Percentiles rank a stretch among this genome's conserved stretches.
phyloP scores from a whole-genome alignment of 306 rosid genomes.

The Spatholobus suberectus region DNA sequence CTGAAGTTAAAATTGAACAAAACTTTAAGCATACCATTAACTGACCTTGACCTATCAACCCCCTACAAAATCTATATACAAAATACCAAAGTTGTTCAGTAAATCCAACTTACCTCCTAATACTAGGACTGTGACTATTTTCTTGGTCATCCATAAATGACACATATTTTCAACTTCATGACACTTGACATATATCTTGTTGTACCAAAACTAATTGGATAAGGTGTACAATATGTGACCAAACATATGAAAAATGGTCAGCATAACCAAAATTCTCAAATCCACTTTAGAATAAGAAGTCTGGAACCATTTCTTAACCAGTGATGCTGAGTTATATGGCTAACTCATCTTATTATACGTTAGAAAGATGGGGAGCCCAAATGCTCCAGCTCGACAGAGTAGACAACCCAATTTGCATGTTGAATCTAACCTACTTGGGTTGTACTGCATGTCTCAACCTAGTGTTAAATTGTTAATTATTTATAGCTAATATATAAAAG shows the following conservation, averaged over 20 bases:
- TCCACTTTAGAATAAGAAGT: slow-evolving; percentile 5
- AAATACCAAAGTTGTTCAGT: not conserved
- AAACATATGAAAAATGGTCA: not conserved
- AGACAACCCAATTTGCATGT: slow-evolving; percentile 25
- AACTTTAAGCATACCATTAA: slow-evolving; percentile 30
- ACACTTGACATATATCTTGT: not conserved
- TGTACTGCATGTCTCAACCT: not conserved
- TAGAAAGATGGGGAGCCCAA: not conserved
- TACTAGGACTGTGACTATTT: not conserved
- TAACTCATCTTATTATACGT: not conserved
- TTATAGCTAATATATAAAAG: not conserved
- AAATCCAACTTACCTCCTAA: slow-evolving; percentile 28
- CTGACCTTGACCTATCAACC: slow-evolving; percentile 13
- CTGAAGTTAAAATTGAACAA: slow-evolving; percentile 29
- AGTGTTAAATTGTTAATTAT: slow-evolving; percentile 14
- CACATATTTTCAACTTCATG: not conserved
- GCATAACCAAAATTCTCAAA: not conserved
- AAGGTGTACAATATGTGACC: not conserved
- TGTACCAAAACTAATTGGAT: slow-evolving; percentile 1
- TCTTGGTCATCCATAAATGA: not conserved
- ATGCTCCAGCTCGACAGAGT: slow-evolving; percentile 6
- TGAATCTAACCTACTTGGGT: not conserved
- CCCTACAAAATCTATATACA: slow-evolving; percentile 3
- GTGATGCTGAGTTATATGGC: not conserved
- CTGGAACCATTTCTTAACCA: slow-evolving; percentile 7